phyloP scores from a whole-genome alignment of 805 yeast species.

The Lipomyces yamadae region DNA sequence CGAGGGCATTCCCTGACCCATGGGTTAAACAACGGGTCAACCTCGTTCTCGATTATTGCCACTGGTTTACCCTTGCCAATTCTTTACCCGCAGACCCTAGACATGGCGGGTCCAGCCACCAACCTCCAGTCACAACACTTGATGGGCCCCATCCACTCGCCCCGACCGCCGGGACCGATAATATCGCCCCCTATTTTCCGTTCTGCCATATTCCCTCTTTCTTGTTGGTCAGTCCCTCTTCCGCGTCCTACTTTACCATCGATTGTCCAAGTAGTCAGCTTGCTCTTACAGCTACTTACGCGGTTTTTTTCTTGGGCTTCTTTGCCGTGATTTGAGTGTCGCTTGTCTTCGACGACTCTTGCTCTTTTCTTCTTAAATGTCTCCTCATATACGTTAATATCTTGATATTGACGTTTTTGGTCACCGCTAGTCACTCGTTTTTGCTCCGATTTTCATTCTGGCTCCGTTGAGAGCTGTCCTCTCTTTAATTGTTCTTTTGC shows the following conservation, averaged over 20 bases:
- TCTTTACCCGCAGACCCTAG: no score
- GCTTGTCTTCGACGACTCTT: background rate
- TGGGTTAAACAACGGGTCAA: background rate
- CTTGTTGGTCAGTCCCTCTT: background rate
- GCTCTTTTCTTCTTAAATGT: slow-evolving; percentile 4
- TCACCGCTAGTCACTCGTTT: background rate
- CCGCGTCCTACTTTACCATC: background rate
- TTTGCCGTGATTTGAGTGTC: background rate
- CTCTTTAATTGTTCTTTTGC: background rate
- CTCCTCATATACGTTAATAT: slow-evolving; percentile 12
- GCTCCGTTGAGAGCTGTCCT: slow-evolving; percentile 2
- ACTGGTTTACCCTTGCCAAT: background rate
- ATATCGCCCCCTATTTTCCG: background rate
- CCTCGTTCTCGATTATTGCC: background rate
- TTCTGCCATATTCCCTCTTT: background rate
- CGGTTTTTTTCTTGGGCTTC: background rate
- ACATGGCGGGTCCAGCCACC: no score
- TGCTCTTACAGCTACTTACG: background rate
- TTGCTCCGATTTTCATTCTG: background rate
- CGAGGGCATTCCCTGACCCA: background rate
- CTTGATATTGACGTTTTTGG: slow-evolving; percentile 12
- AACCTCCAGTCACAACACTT: background rate
- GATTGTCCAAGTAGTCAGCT: background rate
- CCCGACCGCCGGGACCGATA: background rate
- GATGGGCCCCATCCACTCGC: background rate